Conservation (phyloP, 1,284 basidiomycete species). For the Tremellales sp. region DNA sequence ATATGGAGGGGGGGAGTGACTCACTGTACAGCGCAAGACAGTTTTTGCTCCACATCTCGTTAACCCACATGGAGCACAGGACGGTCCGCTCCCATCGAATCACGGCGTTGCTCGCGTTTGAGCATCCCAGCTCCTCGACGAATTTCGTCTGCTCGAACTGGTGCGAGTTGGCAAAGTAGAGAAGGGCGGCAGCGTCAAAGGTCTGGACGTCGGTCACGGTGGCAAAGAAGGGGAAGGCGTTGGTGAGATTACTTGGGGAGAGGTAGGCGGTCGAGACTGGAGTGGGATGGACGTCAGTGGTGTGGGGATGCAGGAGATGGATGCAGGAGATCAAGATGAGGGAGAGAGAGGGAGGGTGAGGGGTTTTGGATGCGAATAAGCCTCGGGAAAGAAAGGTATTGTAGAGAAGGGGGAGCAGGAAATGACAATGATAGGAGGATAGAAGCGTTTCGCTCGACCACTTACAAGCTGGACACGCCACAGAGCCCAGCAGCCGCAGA, state of each 20-base stretch:
- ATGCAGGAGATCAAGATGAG: neutral
- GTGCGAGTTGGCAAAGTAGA: constrained; percentile 45
- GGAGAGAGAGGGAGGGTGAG: neutral
- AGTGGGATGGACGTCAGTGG: neutral
- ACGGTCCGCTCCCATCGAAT: constrained; percentile 42
- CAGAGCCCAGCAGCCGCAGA: constrained; percentile 29
- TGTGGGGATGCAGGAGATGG: neutral
- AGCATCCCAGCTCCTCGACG: constrained; percentile 37
- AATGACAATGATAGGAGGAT: neutral
- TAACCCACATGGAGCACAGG: constrained; percentile 41
- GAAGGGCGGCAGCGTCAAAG: constrained; percentile 46
- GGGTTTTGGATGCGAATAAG: neutral
- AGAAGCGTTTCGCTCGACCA: too few relatives aligned
- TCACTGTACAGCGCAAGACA: constrained; percentile 34
- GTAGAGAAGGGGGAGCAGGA: neutral
- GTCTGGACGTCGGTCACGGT: constrained; percentile 43
- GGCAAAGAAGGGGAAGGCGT: constrained; percentile 44
- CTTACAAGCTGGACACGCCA: constrained; percentile 39
- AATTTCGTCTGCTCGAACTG: constrained; percentile 41
- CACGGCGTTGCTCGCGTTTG: constrained; percentile 26
- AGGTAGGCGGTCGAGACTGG: constrained; percentile 43
- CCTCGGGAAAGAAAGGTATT: neutral
- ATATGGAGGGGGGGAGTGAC: constrained; percentile 8
- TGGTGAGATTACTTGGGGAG: constrained; percentile 43
- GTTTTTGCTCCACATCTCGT: constrained; percentile 22